Base-by-base conservation (phyloP, 768 basidiomycete genomes). In the Crepidotus variabilis region DNA sequence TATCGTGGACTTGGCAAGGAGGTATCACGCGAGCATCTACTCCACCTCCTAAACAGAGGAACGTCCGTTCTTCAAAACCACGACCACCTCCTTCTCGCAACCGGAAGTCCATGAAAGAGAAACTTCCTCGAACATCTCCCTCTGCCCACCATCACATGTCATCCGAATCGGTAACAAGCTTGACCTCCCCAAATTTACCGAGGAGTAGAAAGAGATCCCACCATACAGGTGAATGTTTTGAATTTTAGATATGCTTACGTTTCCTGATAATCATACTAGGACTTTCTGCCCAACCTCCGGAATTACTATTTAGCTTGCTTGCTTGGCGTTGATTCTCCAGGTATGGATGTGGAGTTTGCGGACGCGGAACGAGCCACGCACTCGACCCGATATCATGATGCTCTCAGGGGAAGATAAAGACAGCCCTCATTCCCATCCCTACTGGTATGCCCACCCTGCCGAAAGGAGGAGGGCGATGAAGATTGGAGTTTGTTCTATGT, bases 401-500 rank as follows among this genome's bases (percentile, higher is more conserved):
- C 64, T 69, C 4, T 56, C 34, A 0, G 59, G 58, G 45, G 61
- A 69, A 3, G 58, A 56, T 0, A 24, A 43, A 52, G 0, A 50
- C 59, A 45, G 45, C 18, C 2, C 28, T 1, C 45, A 54, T n/a
- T 57, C 54, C 5, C 53, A 71, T 57, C 70, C 69, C 0, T 61
- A 62, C 47, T 57, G 61, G 65, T 76, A 76, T 62, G 55, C 69
- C 33, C 0, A 62, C 46, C 59, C 18, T 46, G 46, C 1, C 43
- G 51, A 13, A 21, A 57, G 1, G 32, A 54, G 1, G 60, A 50
- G 46, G 52, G 57, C 6, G 21, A 71, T 11, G 52, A 67, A 11
- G 75, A 77, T 50, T 77, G 67, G 65, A 50, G 54, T 5, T 67
- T 62, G 50, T 72, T 66, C 54, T 72, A 69, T 64, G 71, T 76